These are phyloP conservation scores for Aplosporella prunicola DNA, from an alignment of 2,329 filamentous ascomycete species.

Conservation along the genomic window DNA sequence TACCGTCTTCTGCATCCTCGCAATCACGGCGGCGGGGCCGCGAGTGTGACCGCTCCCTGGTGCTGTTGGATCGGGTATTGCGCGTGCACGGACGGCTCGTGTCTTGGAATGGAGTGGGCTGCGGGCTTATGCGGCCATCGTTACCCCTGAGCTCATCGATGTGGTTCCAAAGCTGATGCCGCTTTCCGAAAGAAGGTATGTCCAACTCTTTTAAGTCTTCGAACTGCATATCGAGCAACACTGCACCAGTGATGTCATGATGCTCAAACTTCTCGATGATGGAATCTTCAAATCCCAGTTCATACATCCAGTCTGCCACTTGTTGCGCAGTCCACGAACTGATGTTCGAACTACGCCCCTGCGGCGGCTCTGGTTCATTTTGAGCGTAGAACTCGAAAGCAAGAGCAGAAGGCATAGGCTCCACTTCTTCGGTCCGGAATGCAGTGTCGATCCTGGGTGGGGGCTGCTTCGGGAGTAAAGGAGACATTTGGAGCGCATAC, in stretches of 20 bases:
- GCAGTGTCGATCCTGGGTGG: constrained; percentile 34
- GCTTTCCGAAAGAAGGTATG: constrained; percentile 71
- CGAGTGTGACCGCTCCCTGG: constrained; percentile 27
- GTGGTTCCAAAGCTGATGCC: constrained; percentile 71
- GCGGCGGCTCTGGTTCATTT: too few relatives aligned
- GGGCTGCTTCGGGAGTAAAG: constrained; percentile 57
- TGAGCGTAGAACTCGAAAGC: constrained; percentile 31
- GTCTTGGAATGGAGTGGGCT: constrained; percentile 41
- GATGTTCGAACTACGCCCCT: constrained; percentile 49
- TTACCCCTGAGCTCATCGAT: constrained; percentile 56
- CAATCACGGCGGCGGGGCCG: constrained; percentile 11
- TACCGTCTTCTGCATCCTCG: constrained; percentile 17
- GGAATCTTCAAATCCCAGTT: constrained; percentile 65
- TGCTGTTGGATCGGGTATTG: constrained; percentile 14
- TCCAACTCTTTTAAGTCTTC: constrained; percentile 76
- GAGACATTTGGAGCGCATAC: constrained; percentile 58
- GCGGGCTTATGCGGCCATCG: constrained; percentile 33
- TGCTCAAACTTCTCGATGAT: constrained; percentile 77
- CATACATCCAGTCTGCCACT: constrained; percentile 79
- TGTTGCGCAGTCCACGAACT: constrained; percentile 63
- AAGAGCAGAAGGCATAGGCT: constrained; percentile 4
- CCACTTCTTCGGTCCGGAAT: constrained; percentile 20
- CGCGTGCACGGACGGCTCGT: constrained; percentile 36
- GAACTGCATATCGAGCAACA: constrained; percentile 83
- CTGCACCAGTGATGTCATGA: constrained; percentile 84